Percentiles rank a stretch among this genome's conserved stretches.
These are phyloP conservation scores for Beverwykella pulmonaria DNA, from an alignment of 495 filamentous ascomycete genomes.

Conservation along the genomic window DNA sequence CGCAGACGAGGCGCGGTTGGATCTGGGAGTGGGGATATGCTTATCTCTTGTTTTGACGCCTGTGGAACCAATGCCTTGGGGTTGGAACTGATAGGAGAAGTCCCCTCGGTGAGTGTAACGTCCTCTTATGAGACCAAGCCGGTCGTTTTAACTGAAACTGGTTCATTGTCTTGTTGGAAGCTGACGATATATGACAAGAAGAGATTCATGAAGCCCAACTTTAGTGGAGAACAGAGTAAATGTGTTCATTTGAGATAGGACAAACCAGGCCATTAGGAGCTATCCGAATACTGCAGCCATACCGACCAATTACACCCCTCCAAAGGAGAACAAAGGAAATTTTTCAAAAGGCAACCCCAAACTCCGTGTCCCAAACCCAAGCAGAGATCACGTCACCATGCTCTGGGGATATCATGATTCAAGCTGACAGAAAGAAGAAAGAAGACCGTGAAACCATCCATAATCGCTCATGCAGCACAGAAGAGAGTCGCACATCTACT, in stretches of 20 bases:
- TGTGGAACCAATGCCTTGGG: background rate
- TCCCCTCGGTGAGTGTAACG: too few relatives aligned
- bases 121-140: too few relatives aligned
- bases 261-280: background rate
- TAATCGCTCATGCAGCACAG: background rate
- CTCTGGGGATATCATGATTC: slow-evolving; percentile 14
- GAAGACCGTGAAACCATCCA: background rate
- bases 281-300: background rate
- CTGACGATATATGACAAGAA: too few relatives aligned
- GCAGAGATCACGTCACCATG: slow-evolving; percentile 6
- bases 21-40: background rate
- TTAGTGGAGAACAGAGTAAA: too few relatives aligned
- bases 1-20: background rate
- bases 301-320: background rate
- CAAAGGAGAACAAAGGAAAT: background rate
- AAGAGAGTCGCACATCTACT: slow-evolving; percentile 5
- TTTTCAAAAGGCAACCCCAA: background rate
- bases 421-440: background rate
- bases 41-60: background rate
- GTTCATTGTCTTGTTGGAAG: too few relatives aligned
- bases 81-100: too few relatives aligned
- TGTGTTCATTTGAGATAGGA: too few relatives aligned
- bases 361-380: slow-evolving; percentile 1
- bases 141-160: too few relatives aligned
- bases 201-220: too few relatives aligned